A percentile compares a stretch with the other conserved stretches of the same genome.
Evolutionary conservation across 768 basidiomycete species (phyloP).

Genomic region (Serendipita sp.): DNA sequence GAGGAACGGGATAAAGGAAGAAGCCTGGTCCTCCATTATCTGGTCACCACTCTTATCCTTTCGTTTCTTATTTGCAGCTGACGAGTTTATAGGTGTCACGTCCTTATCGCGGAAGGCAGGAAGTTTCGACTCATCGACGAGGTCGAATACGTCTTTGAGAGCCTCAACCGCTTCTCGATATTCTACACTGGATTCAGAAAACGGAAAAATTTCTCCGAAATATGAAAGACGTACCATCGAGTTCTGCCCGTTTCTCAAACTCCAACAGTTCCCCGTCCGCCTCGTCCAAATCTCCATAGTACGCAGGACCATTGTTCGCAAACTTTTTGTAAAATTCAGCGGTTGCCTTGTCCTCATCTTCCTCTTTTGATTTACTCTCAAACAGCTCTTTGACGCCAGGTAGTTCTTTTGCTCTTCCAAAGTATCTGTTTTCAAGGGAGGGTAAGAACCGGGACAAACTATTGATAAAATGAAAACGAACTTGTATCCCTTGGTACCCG

Average conservation of each 20-base stretch:
- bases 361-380: constrained; percentile 66
- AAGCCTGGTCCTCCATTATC: constrained; percentile 18
- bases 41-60: constrained; percentile 11
- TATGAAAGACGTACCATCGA: constrained; percentile 39
- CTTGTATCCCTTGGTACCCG: constrained; percentile 97
- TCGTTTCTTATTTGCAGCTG: background rate
- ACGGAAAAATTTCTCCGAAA: background rate
- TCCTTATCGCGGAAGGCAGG: constrained; percentile 29
- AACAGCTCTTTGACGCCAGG: constrained; percentile 96
- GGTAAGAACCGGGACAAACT: too few species aligned
- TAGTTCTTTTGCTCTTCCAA: constrained; percentile 89
- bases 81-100: constrained; percentile 12
- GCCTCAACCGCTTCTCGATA: constrained; percentile 48
- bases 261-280: constrained; percentile 43
- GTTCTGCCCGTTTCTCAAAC: constrained; percentile 56
- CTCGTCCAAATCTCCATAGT: constrained; percentile 89
- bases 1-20: constrained; percentile 61
- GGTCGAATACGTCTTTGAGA: constrained; percentile 36
- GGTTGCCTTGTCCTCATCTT: constrained; percentile 73
- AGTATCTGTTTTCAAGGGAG: constrained; percentile 48
- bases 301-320: constrained; percentile 68
- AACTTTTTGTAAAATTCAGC: constrained; percentile 74
- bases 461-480: constrained; percentile 21
- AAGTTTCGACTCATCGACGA: constrained; percentile 34
- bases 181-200: constrained; percentile 24